Conservation (phyloP, 495 filamentous ascomycete genomes). For the Amorphotheca resinae region DNA sequence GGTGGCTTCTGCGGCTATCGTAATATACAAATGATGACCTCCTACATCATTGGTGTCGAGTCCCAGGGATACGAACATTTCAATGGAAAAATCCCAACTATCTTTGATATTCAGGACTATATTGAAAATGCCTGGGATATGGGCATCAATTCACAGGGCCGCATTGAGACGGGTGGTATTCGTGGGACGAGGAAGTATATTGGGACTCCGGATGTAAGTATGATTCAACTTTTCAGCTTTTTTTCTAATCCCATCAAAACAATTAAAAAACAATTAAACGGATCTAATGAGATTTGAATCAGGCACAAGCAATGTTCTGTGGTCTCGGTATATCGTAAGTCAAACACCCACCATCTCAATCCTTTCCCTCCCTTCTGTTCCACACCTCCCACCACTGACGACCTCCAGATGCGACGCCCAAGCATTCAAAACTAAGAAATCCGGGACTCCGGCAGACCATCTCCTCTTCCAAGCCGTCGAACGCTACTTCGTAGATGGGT, state of each 20-base stretch:
- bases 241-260: not conserved
- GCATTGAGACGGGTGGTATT: constrained; percentile 78
- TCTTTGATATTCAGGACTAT: constrained; percentile 73
- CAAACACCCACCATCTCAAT: not conserved
- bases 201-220: constrained; percentile 73
- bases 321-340: constrained; percentile 54
- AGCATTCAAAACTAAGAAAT: constrained; percentile 27
- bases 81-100: constrained; percentile 50
- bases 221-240: not conserved
- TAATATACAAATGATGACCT: constrained; percentile 89
- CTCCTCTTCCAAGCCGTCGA: constrained; percentile 55
- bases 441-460: constrained; percentile 8
- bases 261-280: not conserved
- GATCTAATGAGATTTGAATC: not conserved
- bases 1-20: constrained; percentile 94
- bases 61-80: constrained; percentile 48
- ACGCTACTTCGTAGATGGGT: constrained; percentile 52
- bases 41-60: constrained; percentile 53
- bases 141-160: constrained; percentile 63
- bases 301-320: constrained; percentile 74
- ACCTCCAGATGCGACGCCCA: constrained; percentile 38
- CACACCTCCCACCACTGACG: not conserved
- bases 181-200: constrained; percentile 87
- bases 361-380: too few species aligned
- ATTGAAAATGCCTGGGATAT: constrained; percentile 87